Percentiles rank a stretch among this genome's conserved stretches.
Conservation (phyloP, 768 basidiomycete species). For the Leccinum uliginosum region DNA sequence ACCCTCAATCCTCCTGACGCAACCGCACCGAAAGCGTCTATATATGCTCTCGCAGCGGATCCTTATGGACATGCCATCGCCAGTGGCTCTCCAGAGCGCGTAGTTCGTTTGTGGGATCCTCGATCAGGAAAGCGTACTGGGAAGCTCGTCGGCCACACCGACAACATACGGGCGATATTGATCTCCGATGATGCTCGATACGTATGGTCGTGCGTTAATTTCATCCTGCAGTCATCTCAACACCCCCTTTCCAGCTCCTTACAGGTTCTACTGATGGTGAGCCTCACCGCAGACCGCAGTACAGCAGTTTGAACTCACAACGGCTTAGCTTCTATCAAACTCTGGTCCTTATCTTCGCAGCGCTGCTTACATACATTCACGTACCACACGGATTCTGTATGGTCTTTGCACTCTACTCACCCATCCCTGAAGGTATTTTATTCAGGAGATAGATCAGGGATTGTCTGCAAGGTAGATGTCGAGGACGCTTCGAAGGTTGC, state of each 20-base stretch:
- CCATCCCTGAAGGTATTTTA: slow-evolving; percentile 87
- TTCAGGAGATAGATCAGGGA: slow-evolving; percentile 90
- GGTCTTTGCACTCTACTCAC: slow-evolving; percentile 87
- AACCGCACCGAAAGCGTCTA: slow-evolving; percentile 60
- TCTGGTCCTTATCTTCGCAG: slow-evolving; percentile 90
- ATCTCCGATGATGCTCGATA: slow-evolving; percentile 89
- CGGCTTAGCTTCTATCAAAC: slow-evolving; percentile 69
- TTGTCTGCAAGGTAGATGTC: slow-evolving; percentile 88
- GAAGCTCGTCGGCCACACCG: slow-evolving; percentile 94
- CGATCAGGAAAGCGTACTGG: slow-evolving; percentile 74
- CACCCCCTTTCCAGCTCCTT: slow-evolving; percentile 47
- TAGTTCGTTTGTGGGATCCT: slow-evolving; percentile 92
- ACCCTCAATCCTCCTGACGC: slow-evolving; percentile 68
- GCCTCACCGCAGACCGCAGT: slow-evolving; percentile 4
- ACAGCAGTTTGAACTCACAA: slow-evolving; percentile 11
- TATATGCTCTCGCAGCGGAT: slow-evolving; percentile 79
- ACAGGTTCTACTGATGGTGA: slow-evolving; percentile 77
- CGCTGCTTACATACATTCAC: slow-evolving; percentile 94
- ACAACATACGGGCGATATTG: slow-evolving; percentile 89
- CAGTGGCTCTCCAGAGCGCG: slow-evolving; percentile 88
- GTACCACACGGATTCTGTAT: slow-evolving; percentile 91
- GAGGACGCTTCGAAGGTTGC: slow-evolving; percentile 75
- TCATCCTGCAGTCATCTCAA: slow-evolving; percentile 7
- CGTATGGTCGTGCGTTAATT: slow-evolving; percentile 44
- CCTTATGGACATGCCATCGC: slow-evolving; percentile 77